Conservation (phyloP, 805 yeast species). For the Scheffersomyces coipomensis region DNA sequence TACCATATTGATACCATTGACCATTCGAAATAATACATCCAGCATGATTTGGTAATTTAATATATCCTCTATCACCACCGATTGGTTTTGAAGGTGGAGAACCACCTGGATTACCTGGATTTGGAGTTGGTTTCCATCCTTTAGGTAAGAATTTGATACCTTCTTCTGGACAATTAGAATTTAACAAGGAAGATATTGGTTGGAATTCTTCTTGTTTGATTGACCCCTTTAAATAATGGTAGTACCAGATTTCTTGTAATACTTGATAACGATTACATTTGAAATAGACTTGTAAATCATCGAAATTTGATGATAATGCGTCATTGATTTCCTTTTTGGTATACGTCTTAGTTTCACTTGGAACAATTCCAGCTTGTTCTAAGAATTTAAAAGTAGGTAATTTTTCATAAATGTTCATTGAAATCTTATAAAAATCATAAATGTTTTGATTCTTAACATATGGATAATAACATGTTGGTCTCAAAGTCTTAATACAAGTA, state of each 20-base stretch:
- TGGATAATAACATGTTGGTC: conserved; percentile 63
- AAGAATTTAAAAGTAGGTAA: conserved; percentile 66
- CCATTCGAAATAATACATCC: conserved; percentile 90
- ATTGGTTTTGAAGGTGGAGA: conserved; percentile 16
- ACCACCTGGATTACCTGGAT: conserved; percentile 6
- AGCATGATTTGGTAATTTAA: conserved; percentile 47
- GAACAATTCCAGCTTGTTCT: conserved; percentile 66
- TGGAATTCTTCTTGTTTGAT: conserved; percentile 58
- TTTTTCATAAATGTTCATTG: conserved; percentile 30
- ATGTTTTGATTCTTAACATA: conserved; percentile 29
- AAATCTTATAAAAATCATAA: conserved; percentile 51
- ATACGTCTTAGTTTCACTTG: conserved; percentile 57
- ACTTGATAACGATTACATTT: conserved; percentile 50
- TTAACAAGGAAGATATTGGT: conserved; percentile 57
- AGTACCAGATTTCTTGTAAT: conserved; percentile 76
- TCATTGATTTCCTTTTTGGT: conserved; percentile 51
- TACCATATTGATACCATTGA: conserved; percentile 75
- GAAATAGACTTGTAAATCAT: conserved; percentile 57
- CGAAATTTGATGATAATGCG: conserved; percentile 49
- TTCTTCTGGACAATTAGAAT: conserved; percentile 61
- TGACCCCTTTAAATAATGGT: conserved; percentile 72
- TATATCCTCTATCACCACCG: conserved; percentile 23
- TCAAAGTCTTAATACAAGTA: conserved; percentile 82
- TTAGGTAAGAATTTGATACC: conserved; percentile 72
- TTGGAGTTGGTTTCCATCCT: conserved; percentile 21